Conservation (phyloP, 768 basidiomycete species). For the Tricholoma hemisulphureum region DNA sequence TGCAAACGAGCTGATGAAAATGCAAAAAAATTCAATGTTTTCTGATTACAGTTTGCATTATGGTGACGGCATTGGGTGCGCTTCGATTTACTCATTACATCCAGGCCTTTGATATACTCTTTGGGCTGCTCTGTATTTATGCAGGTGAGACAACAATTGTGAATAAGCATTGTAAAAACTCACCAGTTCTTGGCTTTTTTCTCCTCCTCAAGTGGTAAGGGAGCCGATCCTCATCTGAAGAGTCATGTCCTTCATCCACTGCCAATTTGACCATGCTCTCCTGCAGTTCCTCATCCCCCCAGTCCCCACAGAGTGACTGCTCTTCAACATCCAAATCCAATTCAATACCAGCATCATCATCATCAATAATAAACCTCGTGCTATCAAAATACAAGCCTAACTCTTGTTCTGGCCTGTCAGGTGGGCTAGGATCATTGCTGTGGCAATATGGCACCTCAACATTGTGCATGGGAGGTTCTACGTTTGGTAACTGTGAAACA, state of each 20-base stretch:
- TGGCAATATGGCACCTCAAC: neutral
- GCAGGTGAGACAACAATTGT: neutral
- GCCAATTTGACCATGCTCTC: neutral
- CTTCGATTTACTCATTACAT: conserved; percentile 5
- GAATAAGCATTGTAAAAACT: neutral
- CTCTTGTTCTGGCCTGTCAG: neutral
- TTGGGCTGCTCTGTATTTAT: conserved; percentile 1
- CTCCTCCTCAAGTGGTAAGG: conserved; percentile 3
- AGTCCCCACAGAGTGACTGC: neutral
- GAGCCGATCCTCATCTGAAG: conserved; percentile 3
- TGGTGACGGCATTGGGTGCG: neutral
- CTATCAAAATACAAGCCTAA: neutral
- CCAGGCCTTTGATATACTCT: conserved; percentile 4
- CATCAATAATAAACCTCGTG: neutral
- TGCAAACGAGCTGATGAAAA: neutral
- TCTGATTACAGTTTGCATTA: neutral
- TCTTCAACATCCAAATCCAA: conserved; percentile 1
- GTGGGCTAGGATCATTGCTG: neutral
- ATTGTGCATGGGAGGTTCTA: neutral
- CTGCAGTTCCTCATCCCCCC: neutral
- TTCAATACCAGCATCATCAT: neutral
- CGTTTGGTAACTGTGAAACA: neutral
- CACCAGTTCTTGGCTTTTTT: neutral
- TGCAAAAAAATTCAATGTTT: neutral
- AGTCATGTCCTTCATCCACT: neutral